Evolutionary conservation across 163 green algal species (phyloP).

Genomic region (Scenedesmus sp.): DNA sequence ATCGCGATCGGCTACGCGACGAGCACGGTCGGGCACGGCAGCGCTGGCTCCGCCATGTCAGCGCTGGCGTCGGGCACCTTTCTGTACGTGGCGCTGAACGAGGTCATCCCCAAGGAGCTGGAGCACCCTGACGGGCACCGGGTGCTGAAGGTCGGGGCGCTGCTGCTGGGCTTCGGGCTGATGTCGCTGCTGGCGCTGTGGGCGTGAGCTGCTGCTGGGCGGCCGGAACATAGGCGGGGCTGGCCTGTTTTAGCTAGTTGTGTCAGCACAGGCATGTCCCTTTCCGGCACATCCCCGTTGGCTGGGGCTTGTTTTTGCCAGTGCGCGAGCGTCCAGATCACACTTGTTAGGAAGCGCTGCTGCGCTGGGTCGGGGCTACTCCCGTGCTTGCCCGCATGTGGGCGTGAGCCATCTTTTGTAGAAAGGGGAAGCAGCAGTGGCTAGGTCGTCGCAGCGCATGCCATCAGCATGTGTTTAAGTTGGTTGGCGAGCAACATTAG

Average conservation of each 20-base stretch:
- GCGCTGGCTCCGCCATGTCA: conserved; percentile 71
- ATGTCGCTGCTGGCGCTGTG: conserved; percentile 90
- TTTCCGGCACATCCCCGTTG: too few relatives aligned
- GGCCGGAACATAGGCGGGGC: too few relatives aligned
- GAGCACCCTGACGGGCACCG: conserved; percentile 58
- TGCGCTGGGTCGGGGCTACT: conserved; percentile 82
- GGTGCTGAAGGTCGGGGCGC: conserved; percentile 73
- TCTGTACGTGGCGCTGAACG: conserved; percentile 91
- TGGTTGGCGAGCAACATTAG: too few relatives aligned
- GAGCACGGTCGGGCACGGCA: conserved; percentile 63
- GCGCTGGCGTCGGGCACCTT: conserved; percentile 89
- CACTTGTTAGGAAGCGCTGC: conserved; percentile 63
- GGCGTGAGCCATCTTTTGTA: conserved; percentile 62
- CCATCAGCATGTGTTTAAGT: too few relatives aligned
- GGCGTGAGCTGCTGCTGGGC: conserved; percentile 69
- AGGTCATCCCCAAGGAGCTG: conserved; percentile 91
- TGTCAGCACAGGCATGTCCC: too few relatives aligned
- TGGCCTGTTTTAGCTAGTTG: conserved; percentile 76
- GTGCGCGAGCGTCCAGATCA: too few relatives aligned
- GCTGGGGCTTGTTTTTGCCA: too few relatives aligned
- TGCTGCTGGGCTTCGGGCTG: conserved; percentile 78
- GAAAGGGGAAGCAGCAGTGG: neutral
- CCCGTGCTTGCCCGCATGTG: conserved; percentile 86
- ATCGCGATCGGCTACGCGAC: conserved; percentile 82
- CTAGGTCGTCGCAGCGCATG: neutral